Evolutionary conservation across 2,329 filamentous ascomycete species (phyloP), one percentile per base, ranked within the genome.

Genomic region (Rhytidhysteron rufulum): DNA sequence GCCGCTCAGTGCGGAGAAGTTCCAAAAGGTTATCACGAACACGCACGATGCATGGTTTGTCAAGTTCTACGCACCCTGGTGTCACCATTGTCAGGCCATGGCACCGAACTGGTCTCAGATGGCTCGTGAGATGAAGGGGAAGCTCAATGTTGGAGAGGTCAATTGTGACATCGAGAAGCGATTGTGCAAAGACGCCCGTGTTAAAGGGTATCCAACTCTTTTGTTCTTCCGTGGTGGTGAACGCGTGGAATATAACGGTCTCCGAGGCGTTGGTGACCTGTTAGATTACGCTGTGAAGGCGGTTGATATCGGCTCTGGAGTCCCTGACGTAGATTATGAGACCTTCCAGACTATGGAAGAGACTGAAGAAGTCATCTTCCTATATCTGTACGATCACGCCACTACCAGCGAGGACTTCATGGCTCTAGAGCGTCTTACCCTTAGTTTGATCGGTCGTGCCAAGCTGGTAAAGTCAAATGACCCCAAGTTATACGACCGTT

Each of bases 31-130:
- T 27, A 90, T 98, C 34, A 95, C 88, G 3, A 86, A 83, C 62
- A 89, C 88, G 0, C 81, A 86, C 48, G 89, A 97, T 48, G 85
- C 90, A 5, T 98, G 93, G 93, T 96, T 98, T 60, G 82, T 98
- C 74, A 98, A 98, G 67, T 97, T 98, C 64, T 97, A 96, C 63
- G 90, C 88, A 15, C 94, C 93, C 5, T 97, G 91, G 93, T 98
- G 93, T 65, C 82, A 83, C 53, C 93, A 98, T 68, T 98, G 94
- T 67, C 87, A 95, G 68, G 87, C 87, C 27, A 82, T 98, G 77
- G 88, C 86, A 25, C 86, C 93, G 3, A 89, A 82, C 49, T 98
- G 93, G 93, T 74, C 82, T 46, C 86, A 91, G 56, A 80, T 98
- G 67, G 86, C 86, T 32, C 89, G 90, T 62, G 88, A 91, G 58